phyloP scores from a whole-genome alignment of 805 yeast species.

The Kuraishia ogatae region DNA sequence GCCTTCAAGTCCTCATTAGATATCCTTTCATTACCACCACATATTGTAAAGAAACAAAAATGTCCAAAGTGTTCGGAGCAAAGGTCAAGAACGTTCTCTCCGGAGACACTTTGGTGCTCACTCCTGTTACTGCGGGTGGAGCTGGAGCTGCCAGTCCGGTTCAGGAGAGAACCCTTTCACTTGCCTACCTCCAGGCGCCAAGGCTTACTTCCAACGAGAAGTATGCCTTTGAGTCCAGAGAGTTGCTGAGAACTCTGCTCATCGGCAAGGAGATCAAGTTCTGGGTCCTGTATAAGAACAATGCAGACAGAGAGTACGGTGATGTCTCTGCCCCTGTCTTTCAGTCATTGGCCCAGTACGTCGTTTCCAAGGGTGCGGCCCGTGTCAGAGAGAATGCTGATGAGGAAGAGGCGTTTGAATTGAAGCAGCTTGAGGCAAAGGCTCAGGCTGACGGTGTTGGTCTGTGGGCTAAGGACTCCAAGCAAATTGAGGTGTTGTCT shows the following conservation, averaged over 20 bases:
- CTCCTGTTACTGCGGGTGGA: slow-evolving; percentile 33
- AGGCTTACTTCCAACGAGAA: slow-evolving; percentile 34
- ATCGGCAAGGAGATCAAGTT: slow-evolving; percentile 61
- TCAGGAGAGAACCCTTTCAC: slow-evolving; percentile 54
- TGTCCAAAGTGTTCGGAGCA: slow-evolving; percentile 34
- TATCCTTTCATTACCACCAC: neutral
- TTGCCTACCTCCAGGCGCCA: slow-evolving; percentile 59
- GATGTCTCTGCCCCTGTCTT: slow-evolving; percentile 60
- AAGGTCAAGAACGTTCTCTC: slow-evolving; percentile 64
- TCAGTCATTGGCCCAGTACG: slow-evolving; percentile 46
- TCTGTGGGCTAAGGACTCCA: slow-evolving; percentile 34
- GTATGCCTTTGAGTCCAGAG: slow-evolving; percentile 50
- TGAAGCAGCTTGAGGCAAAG: slow-evolving; percentile 31
- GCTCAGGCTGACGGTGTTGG: slow-evolving; percentile 49
- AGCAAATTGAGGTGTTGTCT: slow-evolving; percentile 15
- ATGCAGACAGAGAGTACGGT: slow-evolving; percentile 59
- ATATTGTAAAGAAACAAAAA: slow-evolving; percentile 3
- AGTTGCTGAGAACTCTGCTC: slow-evolving; percentile 48
- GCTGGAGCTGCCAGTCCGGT: slow-evolving; percentile 30
- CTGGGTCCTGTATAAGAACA: slow-evolving; percentile 43
- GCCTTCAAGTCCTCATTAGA: neutral
- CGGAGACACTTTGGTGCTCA: slow-evolving; percentile 61
- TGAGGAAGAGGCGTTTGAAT: slow-evolving; percentile 26
- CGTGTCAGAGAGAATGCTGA: slow-evolving; percentile 37
- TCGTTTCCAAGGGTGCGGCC: slow-evolving; percentile 51